Evolutionary conservation across 169 alveolate species (phyloP), one percentile per base, ranked within the genome.

Genomic region (Eimeria falciformis): DNA sequence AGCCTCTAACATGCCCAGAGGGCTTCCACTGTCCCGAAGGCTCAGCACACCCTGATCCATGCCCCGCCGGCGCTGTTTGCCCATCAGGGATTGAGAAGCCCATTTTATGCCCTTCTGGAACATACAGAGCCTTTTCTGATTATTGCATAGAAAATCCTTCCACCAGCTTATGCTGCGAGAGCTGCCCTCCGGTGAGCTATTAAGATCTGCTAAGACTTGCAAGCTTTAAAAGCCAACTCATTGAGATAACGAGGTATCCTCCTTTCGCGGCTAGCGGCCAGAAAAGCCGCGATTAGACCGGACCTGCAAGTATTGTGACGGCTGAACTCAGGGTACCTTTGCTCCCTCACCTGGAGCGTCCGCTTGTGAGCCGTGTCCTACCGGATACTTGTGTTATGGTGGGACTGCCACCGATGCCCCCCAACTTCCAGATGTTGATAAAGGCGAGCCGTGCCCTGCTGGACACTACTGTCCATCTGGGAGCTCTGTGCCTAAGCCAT

Each of bases 21-120:
- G 96, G 96, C 9, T 73, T 50, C n/a, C 94, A 94, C 93, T 95
- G 97, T 37, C 96, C 97, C 5, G 90, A n/a, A 62, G 97, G 94
- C 12, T 43, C 94, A 9, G 5, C 68, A 4, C 77, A 33, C n/a
- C 96, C 95, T 37, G 37, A 14, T 1, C 90, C 94, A 18, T 96
- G 97, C 81, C 96, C 96, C 37, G 82, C 27, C 0, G 93, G 73
- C 77, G 85, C 90, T 23, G 37, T 89, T 56, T 89, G 93, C 33
- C 79, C 81, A 23, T 69, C 23, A 27, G 90, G 83, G 17, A 69
- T 65, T 5, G 58, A 69, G 43, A 66, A 73, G 47, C 93, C 93
- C 7, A 21, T 37, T 68, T 58, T 82, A 23, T 89, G 93, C 47
- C 93, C 93, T 17, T 89, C 90, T 40, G 93, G 93, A 21, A 66